phyloP scores from a whole-genome alignment of 257 asterid genomes.

The Leptodermis oblonga region DNA sequence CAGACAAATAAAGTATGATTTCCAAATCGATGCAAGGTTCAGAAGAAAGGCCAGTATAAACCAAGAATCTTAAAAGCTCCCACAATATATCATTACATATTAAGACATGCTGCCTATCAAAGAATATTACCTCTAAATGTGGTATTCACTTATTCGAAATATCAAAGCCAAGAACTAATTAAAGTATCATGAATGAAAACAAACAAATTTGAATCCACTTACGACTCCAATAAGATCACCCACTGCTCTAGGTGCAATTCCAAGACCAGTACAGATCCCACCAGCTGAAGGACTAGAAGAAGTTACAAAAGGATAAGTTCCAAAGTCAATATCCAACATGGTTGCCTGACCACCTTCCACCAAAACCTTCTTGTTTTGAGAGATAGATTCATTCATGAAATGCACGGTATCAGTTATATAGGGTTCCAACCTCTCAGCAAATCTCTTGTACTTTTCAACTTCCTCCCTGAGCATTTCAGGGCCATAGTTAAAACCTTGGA shows the following conservation, averaged over 20 bases:
- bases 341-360: slow-evolving; percentile 99
- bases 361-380: slow-evolving; percentile 60
- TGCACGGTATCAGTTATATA: slow-evolving; percentile 79
- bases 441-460: slow-evolving; percentile 67
- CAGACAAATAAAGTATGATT: background rate
- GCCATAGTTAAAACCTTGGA: slow-evolving; percentile 59
- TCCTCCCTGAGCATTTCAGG: slow-evolving; percentile 87
- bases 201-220: slow-evolving; percentile 27
- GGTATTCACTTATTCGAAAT: background rate
- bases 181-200: background rate
- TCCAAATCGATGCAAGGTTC: background rate
- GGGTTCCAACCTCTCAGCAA: slow-evolving; percentile 92
- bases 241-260: slow-evolving; percentile 84
- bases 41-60: background rate
- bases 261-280: slow-evolving; percentile 98
- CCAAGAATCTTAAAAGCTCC: background rate
- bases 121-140: background rate
- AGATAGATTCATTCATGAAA: slow-evolving; percentile 71
- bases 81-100: background rate
- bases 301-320: slow-evolving; percentile 94
- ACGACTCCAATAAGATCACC: slow-evolving; percentile 99
- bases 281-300: slow-evolving; percentile 99
- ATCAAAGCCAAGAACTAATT: background rate
- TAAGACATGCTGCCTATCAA: background rate
- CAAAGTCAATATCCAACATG: slow-evolving; percentile 92